These are phyloP conservation scores for Eucalyptus sideroxylon DNA, from an alignment of 345 rosid genomes.

Conservation along the genomic window DNA sequence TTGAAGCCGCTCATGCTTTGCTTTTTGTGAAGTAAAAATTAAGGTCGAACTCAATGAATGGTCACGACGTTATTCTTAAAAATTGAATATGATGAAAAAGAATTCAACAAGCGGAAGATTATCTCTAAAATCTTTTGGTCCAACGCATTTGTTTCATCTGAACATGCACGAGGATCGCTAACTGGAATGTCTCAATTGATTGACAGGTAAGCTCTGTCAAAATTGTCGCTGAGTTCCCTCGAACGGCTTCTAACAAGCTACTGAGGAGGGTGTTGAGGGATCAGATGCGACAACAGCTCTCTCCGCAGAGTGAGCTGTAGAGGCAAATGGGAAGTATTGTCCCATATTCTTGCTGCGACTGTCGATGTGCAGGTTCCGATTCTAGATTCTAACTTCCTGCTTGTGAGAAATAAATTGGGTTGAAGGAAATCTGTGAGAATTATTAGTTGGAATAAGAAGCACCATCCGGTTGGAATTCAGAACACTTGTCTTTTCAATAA, in stretches of 20 bases:
- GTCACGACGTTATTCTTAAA: background rate
- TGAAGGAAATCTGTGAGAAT: background rate
- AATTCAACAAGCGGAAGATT: background rate
- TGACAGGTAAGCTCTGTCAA: conserved; percentile 63
- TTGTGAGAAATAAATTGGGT: background rate
- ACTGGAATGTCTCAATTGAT: background rate
- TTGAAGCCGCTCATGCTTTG: too few species aligned
- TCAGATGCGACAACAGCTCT: conserved; percentile 34
- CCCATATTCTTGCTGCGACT: background rate
- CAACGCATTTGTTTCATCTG: background rate
- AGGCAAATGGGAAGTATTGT: background rate
- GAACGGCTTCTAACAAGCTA: conserved; percentile 84
- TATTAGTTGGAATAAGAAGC: background rate
- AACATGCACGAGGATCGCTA: background rate
- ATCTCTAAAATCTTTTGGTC: background rate
- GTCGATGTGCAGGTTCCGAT: background rate
- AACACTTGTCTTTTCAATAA: background rate
- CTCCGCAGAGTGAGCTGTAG: conserved; percentile 31
- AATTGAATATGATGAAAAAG: background rate
- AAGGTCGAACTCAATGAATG: background rate
- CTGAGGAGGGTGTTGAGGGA: conserved; percentile 71
- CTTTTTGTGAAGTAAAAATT: background rate
- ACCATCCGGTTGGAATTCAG: background rate
- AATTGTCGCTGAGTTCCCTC: conserved; percentile 55
- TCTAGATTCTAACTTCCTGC: background rate